Evolutionary conservation across 2,329 filamentous ascomycete genomes (phyloP).

Genomic region (Pseudogymnoascus destructans): DNA sequence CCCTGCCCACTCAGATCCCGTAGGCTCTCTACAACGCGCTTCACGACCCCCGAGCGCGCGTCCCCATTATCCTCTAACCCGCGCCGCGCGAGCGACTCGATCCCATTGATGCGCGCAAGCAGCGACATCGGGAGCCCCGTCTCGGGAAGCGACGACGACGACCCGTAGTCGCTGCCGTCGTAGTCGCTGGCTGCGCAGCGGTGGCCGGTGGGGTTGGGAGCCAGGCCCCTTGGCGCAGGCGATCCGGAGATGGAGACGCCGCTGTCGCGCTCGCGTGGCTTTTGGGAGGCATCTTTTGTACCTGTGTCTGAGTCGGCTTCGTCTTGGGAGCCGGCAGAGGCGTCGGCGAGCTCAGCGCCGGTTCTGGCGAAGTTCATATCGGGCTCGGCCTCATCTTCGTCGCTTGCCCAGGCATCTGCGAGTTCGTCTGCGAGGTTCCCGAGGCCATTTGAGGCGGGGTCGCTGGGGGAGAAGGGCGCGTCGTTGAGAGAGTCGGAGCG

Average conservation of each 20-base stretch:
- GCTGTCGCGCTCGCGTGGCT: slow-evolving; percentile 20
- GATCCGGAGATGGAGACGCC: slow-evolving; percentile 24
- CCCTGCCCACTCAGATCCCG: slow-evolving; percentile 62
- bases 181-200: slow-evolving; percentile 45
- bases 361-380: slow-evolving; percentile 27
- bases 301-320: background rate
- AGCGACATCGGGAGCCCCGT: slow-evolving; percentile 55
- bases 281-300: background rate
- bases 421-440: slow-evolving; percentile 74
- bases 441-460: slow-evolving; percentile 40
- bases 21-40: slow-evolving; percentile 54
- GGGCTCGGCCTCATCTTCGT: slow-evolving; percentile 44
- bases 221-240: slow-evolving; percentile 9
- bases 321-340: background rate
- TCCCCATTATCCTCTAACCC: slow-evolving; percentile 55
- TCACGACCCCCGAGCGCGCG: slow-evolving; percentile 51
- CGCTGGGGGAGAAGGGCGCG: slow-evolving; percentile 27
- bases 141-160: slow-evolving; percentile 55
- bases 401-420: slow-evolving; percentile 57
- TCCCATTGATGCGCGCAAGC: slow-evolving; percentile 56
- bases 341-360: slow-evolving; percentile 13
- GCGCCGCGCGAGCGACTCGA: slow-evolving; percentile 55
- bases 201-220: slow-evolving; percentile 26
- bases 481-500: slow-evolving; percentile 21
- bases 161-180: slow-evolving; percentile 63